Evolutionary conservation across 2,329 filamentous ascomycete species (phyloP).

Genomic region (Thielaviopsis punctulata): DNA sequence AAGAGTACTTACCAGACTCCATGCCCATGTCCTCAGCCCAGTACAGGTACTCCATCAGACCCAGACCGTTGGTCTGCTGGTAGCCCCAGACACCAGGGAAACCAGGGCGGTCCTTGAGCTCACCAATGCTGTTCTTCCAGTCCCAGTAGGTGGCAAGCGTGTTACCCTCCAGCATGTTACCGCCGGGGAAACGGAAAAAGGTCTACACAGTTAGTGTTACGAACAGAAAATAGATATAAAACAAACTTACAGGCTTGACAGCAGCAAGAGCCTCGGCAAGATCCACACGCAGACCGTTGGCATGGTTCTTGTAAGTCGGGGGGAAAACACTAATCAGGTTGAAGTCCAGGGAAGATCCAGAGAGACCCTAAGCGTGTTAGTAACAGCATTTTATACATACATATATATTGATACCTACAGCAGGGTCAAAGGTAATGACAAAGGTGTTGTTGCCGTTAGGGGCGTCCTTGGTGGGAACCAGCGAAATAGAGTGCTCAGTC

Average conservation of each 20-base stretch:
- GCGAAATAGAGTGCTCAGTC: slow-evolving; percentile 32
- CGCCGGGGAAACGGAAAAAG: slow-evolving; percentile 49
- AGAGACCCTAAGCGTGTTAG: slow-evolving; percentile 17
- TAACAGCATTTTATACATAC: not conserved
- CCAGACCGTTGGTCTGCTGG: slow-evolving; percentile 43
- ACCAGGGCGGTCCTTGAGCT: slow-evolving; percentile 36
- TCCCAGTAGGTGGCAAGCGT: slow-evolving; percentile 29
- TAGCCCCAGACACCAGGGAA: slow-evolving; percentile 41
- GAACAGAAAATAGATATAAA: no score
- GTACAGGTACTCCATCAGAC: slow-evolving; percentile 43
- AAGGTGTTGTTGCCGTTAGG: slow-evolving; percentile 40
- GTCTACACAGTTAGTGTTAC: slow-evolving; percentile 17
- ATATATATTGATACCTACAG: slow-evolving; percentile 14
- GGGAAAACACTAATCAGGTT: slow-evolving; percentile 43
- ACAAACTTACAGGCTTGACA: slow-evolving; percentile 28
- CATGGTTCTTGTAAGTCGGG: slow-evolving; percentile 38
- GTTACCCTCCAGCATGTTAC: slow-evolving; percentile 40
- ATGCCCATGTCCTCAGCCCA: slow-evolving; percentile 44
- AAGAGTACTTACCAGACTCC: slow-evolving; percentile 24
- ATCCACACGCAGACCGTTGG: slow-evolving; percentile 40
- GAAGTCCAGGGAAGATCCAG: slow-evolving; percentile 32
- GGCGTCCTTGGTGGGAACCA: slow-evolving; percentile 27
- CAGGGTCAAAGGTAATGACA: slow-evolving; percentile 32
- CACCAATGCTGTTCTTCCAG: slow-evolving; percentile 37
- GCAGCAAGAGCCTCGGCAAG: slow-evolving; percentile 34